Conservation (phyloP, 2,329 filamentous ascomycete genomes). For the Lasiodiplodia sp. region DNA sequence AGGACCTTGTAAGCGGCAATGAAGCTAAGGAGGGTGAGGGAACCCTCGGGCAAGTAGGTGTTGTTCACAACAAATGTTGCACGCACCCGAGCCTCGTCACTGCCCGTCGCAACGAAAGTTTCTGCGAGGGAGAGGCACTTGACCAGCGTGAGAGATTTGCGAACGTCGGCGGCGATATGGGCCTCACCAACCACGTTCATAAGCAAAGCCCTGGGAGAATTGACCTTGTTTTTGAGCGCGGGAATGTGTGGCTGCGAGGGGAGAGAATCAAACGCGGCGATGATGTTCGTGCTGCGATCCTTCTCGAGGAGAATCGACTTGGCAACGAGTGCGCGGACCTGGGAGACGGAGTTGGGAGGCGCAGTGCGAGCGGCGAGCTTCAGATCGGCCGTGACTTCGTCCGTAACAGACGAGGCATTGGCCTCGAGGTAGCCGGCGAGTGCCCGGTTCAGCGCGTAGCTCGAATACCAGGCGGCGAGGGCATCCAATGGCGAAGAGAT, state of each 20-base stretch:
- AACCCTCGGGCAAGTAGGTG: slow-evolving; percentile 42
- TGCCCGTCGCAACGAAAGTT: slow-evolving; percentile 37
- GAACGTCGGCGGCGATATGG: slow-evolving; percentile 64
- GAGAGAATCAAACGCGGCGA: slow-evolving; percentile 61
- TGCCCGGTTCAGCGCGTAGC: slow-evolving; percentile 72
- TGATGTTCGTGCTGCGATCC: slow-evolving; percentile 59
- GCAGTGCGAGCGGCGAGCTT: slow-evolving; percentile 75
- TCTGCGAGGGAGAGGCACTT: slow-evolving; percentile 64
- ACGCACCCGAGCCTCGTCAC: slow-evolving; percentile 43
- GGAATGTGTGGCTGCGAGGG: slow-evolving; percentile 49
- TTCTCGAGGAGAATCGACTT: slow-evolving; percentile 65
- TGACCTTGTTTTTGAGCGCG: slow-evolving; percentile 38
- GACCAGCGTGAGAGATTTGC: slow-evolving; percentile 64
- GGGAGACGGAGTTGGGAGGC: slow-evolving; percentile 78
- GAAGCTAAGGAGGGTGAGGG: slow-evolving; percentile 55
- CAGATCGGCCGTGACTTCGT: slow-evolving; percentile 63
- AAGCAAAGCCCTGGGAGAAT: slow-evolving; percentile 36
- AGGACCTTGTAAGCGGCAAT: slow-evolving; percentile 54
- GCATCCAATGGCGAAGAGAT: slow-evolving; percentile 89
- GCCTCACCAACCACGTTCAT: slow-evolving; percentile 61
- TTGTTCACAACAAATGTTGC: slow-evolving; percentile 51
- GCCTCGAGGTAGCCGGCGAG: slow-evolving; percentile 69
- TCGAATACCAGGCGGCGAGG: slow-evolving; percentile 90
- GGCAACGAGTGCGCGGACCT: slow-evolving; percentile 64
- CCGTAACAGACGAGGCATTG: slow-evolving; percentile 35